These are phyloP conservation scores for Penicillium sp. DNA, from an alignment of 2,329 filamentous ascomycete genomes.

Conservation along the genomic window DNA sequence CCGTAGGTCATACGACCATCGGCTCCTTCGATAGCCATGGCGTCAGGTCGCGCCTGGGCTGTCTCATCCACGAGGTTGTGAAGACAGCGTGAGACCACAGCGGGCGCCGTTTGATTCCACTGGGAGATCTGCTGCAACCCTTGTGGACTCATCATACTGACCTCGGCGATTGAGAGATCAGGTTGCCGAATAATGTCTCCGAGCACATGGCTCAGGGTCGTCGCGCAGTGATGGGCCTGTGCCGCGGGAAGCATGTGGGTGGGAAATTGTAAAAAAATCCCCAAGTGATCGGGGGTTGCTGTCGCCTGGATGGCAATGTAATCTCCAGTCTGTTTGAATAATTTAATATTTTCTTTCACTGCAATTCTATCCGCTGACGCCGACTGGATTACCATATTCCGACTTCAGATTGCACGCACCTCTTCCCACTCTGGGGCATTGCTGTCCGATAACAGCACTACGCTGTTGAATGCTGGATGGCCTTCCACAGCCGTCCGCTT, in stretches of 20 bases:
- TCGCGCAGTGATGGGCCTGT: constrained; percentile 2
- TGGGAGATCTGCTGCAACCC: background rate
- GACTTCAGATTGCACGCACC: background rate
- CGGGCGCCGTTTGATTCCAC: background rate
- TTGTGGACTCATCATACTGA: background rate
- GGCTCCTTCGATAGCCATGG: background rate
- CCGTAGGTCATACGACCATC: background rate
- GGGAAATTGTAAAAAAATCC: background rate
- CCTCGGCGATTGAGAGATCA: background rate
- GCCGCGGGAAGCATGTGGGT: background rate
- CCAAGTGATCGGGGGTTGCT: background rate
- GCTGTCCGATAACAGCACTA: background rate
- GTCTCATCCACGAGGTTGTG: background rate
- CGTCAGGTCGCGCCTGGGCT: background rate
- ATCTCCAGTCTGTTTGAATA: background rate
- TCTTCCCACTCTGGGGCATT: background rate
- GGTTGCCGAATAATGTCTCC: background rate
- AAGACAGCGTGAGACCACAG: background rate
- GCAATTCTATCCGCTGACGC: background rate
- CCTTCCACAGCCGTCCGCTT: background rate
- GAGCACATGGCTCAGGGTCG: constrained; percentile 1
- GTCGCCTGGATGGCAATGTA: background rate
- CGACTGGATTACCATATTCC: background rate
- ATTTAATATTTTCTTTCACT: background rate
- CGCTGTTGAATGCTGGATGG: background rate